Conservation (phyloP, 1,139 yeast species). For the Protomyces pachydermus region DNA sequence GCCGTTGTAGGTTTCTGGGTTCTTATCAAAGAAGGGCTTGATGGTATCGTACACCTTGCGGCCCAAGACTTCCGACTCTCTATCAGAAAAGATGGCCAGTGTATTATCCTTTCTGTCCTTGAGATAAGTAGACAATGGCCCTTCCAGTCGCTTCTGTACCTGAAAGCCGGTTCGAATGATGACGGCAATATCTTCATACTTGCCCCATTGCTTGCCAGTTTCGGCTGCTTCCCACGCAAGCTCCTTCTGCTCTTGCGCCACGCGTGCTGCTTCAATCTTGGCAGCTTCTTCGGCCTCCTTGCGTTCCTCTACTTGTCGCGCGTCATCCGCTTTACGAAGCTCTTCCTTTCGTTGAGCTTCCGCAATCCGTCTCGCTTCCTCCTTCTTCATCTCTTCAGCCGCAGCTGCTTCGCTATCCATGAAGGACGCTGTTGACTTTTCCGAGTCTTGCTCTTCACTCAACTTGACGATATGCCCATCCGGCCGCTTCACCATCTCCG, state of each 20-base stretch:
- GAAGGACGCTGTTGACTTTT: neutral
- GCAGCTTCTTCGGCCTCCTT: neutral
- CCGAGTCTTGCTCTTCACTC: neutral
- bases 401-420: neutral
- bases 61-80: neutral
- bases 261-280: neutral
- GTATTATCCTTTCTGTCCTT: neutral
- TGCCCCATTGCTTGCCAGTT: neutral
- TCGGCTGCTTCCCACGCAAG: constrained; percentile 1
- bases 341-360: constrained; percentile 3
- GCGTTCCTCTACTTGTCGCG: neutral
- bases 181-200: constrained; percentile 12
- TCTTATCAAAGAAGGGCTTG: constrained; percentile 11
- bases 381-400: constrained; percentile 9
- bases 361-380: neutral
- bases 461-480: neutral
- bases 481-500: neutral
- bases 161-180: constrained; percentile 15
- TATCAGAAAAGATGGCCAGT: constrained; percentile 8
- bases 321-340: neutral
- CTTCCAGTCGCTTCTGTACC: constrained; percentile 8
- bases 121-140: constrained; percentile 7
- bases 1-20: constrained; percentile 5
- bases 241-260: neutral
- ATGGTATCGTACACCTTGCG: constrained; percentile 1